phyloP scores from a whole-genome alignment of 1,284 basidiomycete genomes.

The Melampsora abietis-canadensis region DNA sequence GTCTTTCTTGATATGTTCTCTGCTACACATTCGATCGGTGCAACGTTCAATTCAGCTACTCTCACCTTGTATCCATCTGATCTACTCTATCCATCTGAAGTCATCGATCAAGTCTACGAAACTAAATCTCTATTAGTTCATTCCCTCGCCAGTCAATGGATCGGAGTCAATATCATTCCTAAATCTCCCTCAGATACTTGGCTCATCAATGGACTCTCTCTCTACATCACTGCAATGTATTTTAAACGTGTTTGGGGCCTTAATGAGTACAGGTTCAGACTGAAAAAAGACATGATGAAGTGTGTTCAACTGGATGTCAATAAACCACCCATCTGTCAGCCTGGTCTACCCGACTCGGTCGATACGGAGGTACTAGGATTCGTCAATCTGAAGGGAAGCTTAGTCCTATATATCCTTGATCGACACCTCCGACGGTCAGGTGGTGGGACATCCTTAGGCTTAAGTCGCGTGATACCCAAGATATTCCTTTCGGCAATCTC shows the following conservation, averaged over 20 bases:
- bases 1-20: conserved; percentile 81
- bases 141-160: conserved; percentile 91
- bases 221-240: conserved; percentile 87
- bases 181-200: conserved; percentile 93
- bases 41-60: conserved; percentile 78
- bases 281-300: conserved; percentile 96
- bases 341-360: conserved; percentile 62
- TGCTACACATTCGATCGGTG: conserved; percentile 60
- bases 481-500: conserved; percentile 90
- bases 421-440: conserved; percentile 89
- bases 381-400: conserved; percentile 89
- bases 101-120: conserved; percentile 91
- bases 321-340: conserved; percentile 91
- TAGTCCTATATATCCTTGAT: conserved; percentile 93
- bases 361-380: conserved; percentile 58
- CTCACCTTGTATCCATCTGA: conserved; percentile 77
- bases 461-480: conserved; percentile 91
- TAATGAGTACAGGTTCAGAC: conserved; percentile 92
- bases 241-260: conserved; percentile 83
- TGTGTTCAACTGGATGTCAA: conserved; percentile 79
- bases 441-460: conserved; percentile 71
- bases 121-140: conserved; percentile 81
- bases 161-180: conserved; percentile 92
- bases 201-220: conserved; percentile 87
- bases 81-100: conserved; percentile 77